Conservation (phyloP, 345 rosid genomes). For the Mallotus nudiflorus region DNA sequence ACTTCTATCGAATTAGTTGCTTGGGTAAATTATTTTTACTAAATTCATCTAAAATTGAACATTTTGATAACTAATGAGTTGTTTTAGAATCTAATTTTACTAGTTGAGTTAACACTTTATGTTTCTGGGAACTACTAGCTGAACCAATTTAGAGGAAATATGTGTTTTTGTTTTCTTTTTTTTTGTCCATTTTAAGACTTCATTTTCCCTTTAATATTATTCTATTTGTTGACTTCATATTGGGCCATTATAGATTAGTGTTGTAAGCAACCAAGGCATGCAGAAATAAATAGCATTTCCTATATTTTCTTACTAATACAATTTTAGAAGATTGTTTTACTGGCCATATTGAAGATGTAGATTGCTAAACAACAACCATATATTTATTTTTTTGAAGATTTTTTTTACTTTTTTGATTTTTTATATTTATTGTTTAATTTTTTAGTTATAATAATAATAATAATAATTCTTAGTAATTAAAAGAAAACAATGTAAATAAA, state of each 20-base stretch:
- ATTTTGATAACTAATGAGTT: too few relatives aligned
- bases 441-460: too few relatives aligned
- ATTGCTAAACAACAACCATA: background rate
- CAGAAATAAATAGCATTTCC: background rate
- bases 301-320: background rate
- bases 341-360: background rate
- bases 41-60: background rate
- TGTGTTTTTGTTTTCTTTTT: too few relatives aligned
- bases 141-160: background rate
- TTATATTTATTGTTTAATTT: too few relatives aligned
- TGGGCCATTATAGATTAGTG: background rate
- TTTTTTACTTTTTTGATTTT: too few relatives aligned
- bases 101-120: background rate
- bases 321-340: background rate
- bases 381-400: too few relatives aligned
- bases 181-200: background rate
- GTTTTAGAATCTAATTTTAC: background rate
- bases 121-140: too few relatives aligned
- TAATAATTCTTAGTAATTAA: too few relatives aligned
- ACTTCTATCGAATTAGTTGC: too few relatives aligned
- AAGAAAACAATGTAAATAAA: too few relatives aligned
- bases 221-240: background rate
- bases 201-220: background rate
- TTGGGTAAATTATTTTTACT: too few relatives aligned
- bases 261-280: background rate